Percentiles rank a stretch among this genome's conserved stretches.
Evolutionary conservation across 2,329 filamentous ascomycete genomes (phyloP).

Genomic region (Alternaria sp.): DNA sequence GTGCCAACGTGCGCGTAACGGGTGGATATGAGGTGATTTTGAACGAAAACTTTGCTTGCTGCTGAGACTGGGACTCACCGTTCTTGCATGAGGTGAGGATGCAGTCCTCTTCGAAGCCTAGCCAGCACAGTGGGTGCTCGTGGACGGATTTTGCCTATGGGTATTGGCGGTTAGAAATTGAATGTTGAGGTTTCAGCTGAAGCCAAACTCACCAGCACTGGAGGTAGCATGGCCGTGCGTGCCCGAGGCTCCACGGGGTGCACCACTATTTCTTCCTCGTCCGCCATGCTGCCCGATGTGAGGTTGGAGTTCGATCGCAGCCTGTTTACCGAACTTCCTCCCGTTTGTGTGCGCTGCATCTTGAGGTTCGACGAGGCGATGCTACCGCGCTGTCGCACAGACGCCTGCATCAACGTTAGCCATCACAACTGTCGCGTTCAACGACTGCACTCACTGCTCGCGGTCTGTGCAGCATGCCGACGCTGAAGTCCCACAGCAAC

Average conservation of each 20-base stretch:
- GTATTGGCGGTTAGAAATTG: slow-evolving; percentile 8
- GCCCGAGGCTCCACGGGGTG: slow-evolving; percentile 87
- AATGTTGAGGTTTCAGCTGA: slow-evolving; percentile 3
- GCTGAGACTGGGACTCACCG: slow-evolving; percentile 63
- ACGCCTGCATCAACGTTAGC: slow-evolving; percentile 49
- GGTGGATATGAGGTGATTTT: slow-evolving; percentile 10
- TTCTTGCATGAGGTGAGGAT: slow-evolving; percentile 92
- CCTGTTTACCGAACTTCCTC: slow-evolving; percentile 66
- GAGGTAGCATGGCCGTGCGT: slow-evolving; percentile 83
- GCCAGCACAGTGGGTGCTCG: slow-evolving; percentile 83
- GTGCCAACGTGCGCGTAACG: slow-evolving; percentile 11
- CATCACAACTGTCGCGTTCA: neutral
- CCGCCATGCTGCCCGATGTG: slow-evolving; percentile 60
- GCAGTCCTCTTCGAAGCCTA: slow-evolving; percentile 91
- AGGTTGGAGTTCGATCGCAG: slow-evolving; percentile 74
- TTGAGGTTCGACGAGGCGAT: slow-evolving; percentile 57
- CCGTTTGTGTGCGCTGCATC: slow-evolving; percentile 60
- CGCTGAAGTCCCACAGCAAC: slow-evolving; percentile 95
- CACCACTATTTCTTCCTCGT: slow-evolving; percentile 65
- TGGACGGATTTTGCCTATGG: slow-evolving; percentile 79
- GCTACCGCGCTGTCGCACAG: slow-evolving; percentile 63
- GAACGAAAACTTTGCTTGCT: slow-evolving; percentile 16
- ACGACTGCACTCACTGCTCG: slow-evolving; percentile 66
- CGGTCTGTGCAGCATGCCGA: slow-evolving; percentile 92
- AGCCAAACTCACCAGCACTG: slow-evolving; percentile 74